Percentiles rank a stretch among this genome's conserved stretches.
Evolutionary conservation across 306 rosid genomes (phyloP).

Genomic region (Corylus americana): DNA sequence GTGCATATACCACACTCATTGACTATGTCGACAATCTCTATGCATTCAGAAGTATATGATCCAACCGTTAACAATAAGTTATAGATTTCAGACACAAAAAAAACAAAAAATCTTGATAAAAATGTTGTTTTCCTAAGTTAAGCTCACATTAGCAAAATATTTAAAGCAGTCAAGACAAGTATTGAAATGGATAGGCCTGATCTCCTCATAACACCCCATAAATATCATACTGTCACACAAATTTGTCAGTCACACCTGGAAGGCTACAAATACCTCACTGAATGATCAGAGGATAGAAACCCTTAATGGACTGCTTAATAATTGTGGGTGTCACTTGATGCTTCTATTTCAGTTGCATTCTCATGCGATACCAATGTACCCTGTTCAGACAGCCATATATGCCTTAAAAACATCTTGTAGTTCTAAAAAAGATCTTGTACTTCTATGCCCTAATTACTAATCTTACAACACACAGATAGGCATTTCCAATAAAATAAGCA

Average conservation of each 20-base stretch:
- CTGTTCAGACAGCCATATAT: slow-evolving; percentile 17
- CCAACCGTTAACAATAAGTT: background rate
- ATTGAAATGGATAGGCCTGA: background rate
- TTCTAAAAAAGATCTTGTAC: background rate
- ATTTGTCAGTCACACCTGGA: slow-evolving; percentile 10
- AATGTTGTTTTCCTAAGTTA: background rate
- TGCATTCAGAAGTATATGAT: background rate
- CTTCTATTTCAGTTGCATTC: slow-evolving; percentile 32
- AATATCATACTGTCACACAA: background rate
- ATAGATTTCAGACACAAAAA: background rate
- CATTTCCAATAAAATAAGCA: background rate
- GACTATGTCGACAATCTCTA: background rate
- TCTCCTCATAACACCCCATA: background rate
- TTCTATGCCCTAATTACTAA: background rate
- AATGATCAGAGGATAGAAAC: slow-evolving; percentile 25
- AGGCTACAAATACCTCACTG: slow-evolving; percentile 27
- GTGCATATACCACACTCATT: background rate
- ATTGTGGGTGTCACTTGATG: slow-evolving; percentile 22
- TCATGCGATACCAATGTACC: slow-evolving; percentile 29
- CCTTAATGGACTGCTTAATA: slow-evolving; percentile 24
- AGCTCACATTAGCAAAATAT: background rate
- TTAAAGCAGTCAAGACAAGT: background rate
- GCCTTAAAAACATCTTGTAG: background rate
- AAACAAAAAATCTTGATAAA: background rate
- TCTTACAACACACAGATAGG: background rate